A percentile compares a stretch with the other conserved stretches of the same genome.
Conservation (phyloP, 148 eudicot species). For the Euryodendron excelsum region DNA sequence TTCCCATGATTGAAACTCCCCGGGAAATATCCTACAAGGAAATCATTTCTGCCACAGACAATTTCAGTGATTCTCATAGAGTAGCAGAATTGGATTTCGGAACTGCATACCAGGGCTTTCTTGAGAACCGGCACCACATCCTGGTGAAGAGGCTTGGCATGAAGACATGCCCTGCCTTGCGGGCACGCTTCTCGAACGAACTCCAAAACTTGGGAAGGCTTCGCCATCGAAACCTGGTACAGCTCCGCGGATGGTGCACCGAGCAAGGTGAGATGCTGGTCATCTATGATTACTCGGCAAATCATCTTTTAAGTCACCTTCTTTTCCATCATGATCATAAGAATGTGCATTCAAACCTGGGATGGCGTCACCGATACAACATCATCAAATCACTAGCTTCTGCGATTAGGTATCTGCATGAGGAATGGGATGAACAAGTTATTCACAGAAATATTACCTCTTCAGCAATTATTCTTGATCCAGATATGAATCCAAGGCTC, state of each 20-base stretch:
- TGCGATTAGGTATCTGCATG: constrained; percentile 78
- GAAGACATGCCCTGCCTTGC: constrained; percentile 81
- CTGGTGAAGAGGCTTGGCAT: constrained; percentile 77
- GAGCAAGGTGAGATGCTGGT: constrained; percentile 98
- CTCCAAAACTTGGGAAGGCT: constrained; percentile 73
- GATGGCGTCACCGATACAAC: constrained; percentile 67
- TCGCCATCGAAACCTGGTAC: constrained; percentile 83
- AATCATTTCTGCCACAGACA: constrained; percentile 64
- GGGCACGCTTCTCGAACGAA: constrained; percentile 71
- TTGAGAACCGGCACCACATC: constrained; percentile 50
- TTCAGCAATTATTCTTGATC: constrained; percentile 62
- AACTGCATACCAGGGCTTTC: constrained; percentile 80
- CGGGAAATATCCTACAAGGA: constrained; percentile 70
- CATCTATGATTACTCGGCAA: constrained; percentile 72
- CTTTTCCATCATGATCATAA: constrained; percentile 42
- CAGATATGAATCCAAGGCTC: constrained; percentile 85
- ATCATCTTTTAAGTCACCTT: constrained; percentile 60
- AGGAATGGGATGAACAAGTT: constrained; percentile 99
- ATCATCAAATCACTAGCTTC: constrained; percentile 81
- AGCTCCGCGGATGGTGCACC: constrained; percentile 97
- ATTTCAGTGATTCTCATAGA: constrained; percentile 65
- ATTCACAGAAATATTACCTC: constrained; percentile 87
- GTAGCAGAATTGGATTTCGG: constrained; percentile 89
- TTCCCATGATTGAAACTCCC: constrained; percentile 70
- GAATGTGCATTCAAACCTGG: constrained; percentile 22